Conservation (phyloP, 2,329 filamentous ascomycete species). For the Beauveria sp. region DNA sequence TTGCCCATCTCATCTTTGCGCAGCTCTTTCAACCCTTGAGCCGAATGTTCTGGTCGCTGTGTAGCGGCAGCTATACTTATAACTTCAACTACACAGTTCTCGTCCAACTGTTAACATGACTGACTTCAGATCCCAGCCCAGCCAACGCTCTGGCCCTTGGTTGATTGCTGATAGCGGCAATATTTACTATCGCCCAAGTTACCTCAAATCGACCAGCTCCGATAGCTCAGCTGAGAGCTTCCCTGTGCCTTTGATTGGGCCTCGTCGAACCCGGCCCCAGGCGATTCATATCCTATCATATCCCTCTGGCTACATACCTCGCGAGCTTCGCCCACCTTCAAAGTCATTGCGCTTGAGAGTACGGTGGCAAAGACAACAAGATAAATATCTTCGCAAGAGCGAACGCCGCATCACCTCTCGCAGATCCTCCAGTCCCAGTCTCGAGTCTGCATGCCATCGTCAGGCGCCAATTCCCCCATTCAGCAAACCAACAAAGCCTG, state of each 20-base stretch:
- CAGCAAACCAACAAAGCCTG: background rate
- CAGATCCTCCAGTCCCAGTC: background rate
- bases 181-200: conserved; percentile 22
- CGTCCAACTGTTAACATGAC: background rate
- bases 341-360: conserved; percentile 18
- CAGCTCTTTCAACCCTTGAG: background rate
- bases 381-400: background rate
- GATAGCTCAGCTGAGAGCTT: conserved; percentile 14
- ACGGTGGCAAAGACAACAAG: background rate
- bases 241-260: conserved; percentile 31
- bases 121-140: background rate
- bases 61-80: background rate
- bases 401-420: background rate
- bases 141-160: conserved; percentile 13
- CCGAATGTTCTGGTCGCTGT: background rate
- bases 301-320: conserved; percentile 35
- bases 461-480: background rate
- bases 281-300: conserved; percentile 36
- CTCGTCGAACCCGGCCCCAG: conserved; percentile 31
- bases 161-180: conserved; percentile 18
- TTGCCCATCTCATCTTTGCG: background rate
- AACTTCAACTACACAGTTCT: background rate
- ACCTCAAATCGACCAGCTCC: conserved; percentile 8
- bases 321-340: conserved; percentile 33
- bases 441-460: background rate